Base-by-base conservation (phyloP, 164 flowering plant genomes). In the Stephania yunnanensis region DNA sequence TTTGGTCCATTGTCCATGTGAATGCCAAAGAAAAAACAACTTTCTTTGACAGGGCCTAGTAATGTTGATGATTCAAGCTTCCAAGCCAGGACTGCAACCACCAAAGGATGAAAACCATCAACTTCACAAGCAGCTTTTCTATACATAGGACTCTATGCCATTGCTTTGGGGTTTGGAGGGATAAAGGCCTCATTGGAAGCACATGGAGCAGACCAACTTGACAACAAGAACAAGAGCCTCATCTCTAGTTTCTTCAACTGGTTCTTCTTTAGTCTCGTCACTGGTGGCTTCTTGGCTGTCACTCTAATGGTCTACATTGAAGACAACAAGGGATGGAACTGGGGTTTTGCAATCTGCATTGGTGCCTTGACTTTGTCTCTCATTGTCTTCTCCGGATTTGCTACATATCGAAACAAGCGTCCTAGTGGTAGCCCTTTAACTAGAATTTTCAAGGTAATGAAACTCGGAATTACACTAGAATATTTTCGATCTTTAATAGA, bases 131-230 rank as follows among this genome's bases (percentile, higher is more conserved):
- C 78, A 3, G 83, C 77, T 9, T 1, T 83, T 19, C 81, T 83
- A 2, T 81, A 63, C 46, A 29, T 63, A 0, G 82, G 84, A 3
- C 78, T 83, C n/a, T 83, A 83, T 71, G 73, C 79, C 6, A 73
- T 81, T 53, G 82, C 86, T 6, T 17, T 20, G 3, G 82, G 83
- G 10, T 79, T 80, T 53, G 84, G 84, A 7, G 84, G 84, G 20
- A 52, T 80, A 13, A 81, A 82, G 73, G 81, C 83, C 0, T 25
- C 84, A 5, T 70, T 81, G 55, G 82, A 80, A 10, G 71, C 86
- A 15, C 84, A 81, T 31, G 84, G 86, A 2, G 84, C 81, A 29
- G 84, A 81, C 69, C 86, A 83, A 63, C 76, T 83, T 68, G 76
- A 73, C 15, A 72, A 69, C 6, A 45, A 45, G 20, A 74, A 81